These are phyloP conservation scores for Trichoderma asperellum DNA, from an alignment of 2,329 filamentous ascomycete species.

Conservation along the genomic window DNA sequence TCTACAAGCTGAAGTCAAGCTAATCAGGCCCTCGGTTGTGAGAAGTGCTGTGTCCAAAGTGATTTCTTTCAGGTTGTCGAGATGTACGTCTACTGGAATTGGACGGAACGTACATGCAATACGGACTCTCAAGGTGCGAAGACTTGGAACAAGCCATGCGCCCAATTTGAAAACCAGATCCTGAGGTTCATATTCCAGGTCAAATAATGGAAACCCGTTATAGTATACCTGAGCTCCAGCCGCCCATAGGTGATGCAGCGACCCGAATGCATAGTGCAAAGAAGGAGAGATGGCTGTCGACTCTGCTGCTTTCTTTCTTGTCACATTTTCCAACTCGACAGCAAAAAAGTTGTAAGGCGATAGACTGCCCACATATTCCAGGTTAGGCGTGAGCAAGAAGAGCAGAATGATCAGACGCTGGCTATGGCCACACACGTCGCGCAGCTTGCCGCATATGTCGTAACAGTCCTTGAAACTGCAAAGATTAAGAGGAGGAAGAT, in stretches of 20 bases:
- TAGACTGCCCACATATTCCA: background rate
- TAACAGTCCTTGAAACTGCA: background rate
- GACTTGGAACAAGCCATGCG: slow-evolving; percentile 8
- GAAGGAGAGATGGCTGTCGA: background rate
- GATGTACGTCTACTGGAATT: background rate
- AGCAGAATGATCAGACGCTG: background rate
- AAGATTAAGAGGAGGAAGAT: background rate
- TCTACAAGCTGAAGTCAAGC: background rate
- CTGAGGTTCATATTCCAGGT: background rate
- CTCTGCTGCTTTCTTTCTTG: background rate
- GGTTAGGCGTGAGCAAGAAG: background rate
- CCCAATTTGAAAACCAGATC: background rate
- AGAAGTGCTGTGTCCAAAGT: slow-evolving; percentile 10
- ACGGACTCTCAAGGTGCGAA: slow-evolving; percentile 7
- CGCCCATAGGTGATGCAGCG: slow-evolving; percentile 3
- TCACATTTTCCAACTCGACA: background rate
- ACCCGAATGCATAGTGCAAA: background rate
- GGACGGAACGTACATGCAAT: background rate
- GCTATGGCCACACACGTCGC: background rate
- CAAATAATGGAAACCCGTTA: background rate
- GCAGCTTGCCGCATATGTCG: background rate
- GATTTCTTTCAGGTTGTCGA: slow-evolving; percentile 8
- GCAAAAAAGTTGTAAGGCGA: background rate
- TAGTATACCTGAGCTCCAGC: slow-evolving; percentile 1
- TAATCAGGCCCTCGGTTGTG: background rate